Evolutionary conservation across 148 eudicot species (phyloP).

Genomic region (Chenopodium suecicum): DNA sequence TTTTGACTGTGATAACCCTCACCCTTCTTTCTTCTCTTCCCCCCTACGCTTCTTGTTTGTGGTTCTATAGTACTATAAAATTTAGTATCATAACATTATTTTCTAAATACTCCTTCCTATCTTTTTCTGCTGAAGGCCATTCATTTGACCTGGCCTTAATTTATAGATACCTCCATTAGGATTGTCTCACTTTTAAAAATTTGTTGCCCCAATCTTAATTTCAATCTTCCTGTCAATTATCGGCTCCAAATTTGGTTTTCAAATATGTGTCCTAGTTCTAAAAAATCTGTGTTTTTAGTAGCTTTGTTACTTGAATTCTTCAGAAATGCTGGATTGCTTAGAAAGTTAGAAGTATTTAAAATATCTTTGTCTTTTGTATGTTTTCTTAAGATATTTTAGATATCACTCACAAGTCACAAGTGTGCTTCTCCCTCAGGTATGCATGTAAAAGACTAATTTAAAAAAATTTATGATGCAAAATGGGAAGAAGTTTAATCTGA

Average conservation of each 20-base stretch:
- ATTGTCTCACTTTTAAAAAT: not conserved
- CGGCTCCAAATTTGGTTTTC: not conserved
- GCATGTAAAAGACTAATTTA: too few relatives aligned
- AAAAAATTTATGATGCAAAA: too few relatives aligned
- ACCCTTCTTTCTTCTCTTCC: not conserved
- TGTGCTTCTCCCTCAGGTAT: too few relatives aligned
- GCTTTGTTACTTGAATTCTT: not conserved
- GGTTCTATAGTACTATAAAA: not conserved
- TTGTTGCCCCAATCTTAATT: not conserved
- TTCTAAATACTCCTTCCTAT: not conserved
- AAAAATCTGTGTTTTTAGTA: not conserved
- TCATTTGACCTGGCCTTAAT: not conserved
- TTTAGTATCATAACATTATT: too few relatives aligned
- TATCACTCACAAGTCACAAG: too few relatives aligned
- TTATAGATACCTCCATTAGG: not conserved
- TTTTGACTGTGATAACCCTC: not conserved
- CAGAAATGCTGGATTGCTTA: not conserved
- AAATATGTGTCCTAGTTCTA: not conserved
- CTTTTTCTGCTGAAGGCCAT: not conserved
- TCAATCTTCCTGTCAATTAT: not conserved
- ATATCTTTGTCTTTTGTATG: too few relatives aligned
- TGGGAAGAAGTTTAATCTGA: too few relatives aligned
- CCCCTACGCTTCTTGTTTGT: not conserved
- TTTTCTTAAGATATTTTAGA: too few relatives aligned
- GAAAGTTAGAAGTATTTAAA: not conserved